These are phyloP conservation scores for Steccherinum ochraceum DNA, from an alignment of 768 basidiomycete genomes.

Conservation along the genomic window DNA sequence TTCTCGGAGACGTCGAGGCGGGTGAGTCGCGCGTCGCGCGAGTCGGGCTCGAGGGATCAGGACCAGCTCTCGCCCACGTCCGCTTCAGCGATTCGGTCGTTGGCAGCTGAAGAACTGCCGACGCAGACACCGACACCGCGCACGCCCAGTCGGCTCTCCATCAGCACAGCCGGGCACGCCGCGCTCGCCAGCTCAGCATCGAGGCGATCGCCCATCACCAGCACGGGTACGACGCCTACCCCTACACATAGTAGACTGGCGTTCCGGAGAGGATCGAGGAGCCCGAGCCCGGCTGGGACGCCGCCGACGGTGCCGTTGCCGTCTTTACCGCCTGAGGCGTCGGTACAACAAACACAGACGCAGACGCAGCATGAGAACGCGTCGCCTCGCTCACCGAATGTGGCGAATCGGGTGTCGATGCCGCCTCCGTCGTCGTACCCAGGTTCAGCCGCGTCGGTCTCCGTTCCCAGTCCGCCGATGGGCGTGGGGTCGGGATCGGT, in stretches of 20 bases:
- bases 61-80: neutral
- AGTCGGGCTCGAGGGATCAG: neutral
- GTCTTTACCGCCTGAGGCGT: neutral
- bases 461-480: neutral
- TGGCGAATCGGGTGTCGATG: neutral
- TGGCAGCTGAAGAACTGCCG: neutral
- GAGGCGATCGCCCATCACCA: neutral
- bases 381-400: too few relatives aligned
- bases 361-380: too few relatives aligned
- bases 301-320: neutral
- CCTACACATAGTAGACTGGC: neutral
- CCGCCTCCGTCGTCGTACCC: neutral
- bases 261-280: neutral
- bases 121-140: too few relatives aligned
- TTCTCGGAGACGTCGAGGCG: neutral
- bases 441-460: neutral
- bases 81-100: too few relatives aligned
- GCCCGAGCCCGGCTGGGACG: neutral
- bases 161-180: neutral
- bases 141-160: neutral
- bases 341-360: too few relatives aligned
- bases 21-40: neutral
- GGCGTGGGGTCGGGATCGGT: neutral
- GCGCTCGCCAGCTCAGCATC: neutral
- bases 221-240: neutral